phyloP scores from a whole-genome alignment of 2,329 filamentous ascomycete genomes.

The Cladosporium austrohemisphaericum region DNA sequence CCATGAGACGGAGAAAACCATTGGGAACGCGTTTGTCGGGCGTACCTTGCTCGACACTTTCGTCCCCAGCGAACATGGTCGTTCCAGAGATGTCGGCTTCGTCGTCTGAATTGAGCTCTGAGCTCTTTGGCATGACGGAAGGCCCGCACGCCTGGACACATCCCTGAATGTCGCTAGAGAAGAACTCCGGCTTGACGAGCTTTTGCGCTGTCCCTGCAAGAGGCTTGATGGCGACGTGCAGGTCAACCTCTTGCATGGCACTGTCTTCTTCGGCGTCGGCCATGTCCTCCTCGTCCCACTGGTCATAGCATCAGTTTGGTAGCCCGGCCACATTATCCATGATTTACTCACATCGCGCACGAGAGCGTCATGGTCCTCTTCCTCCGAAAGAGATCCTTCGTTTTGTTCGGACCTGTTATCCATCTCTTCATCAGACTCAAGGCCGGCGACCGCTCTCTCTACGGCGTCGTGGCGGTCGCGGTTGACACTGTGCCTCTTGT shows the following conservation, averaged over 20 bases:
- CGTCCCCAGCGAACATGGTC: no score
- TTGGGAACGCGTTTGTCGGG: neutral
- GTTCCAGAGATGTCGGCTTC: no score
- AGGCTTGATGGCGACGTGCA: no score
- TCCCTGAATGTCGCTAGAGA: neutral
- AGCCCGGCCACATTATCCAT: no score
- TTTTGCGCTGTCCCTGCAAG: no score
- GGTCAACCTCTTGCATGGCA: no score
- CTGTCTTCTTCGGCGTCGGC: no score
- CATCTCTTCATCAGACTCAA: neutral
- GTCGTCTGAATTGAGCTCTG: no score
- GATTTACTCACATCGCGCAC: neutral
- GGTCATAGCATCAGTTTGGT: neutral
- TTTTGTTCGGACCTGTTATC: no score
- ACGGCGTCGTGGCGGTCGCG: neutral
- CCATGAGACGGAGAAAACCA: no score
- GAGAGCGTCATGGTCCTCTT: neutral
- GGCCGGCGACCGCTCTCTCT: neutral
- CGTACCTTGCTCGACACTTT: neutral
- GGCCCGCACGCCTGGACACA: neutral
- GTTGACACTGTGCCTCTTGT: slow-evolving; percentile 2
- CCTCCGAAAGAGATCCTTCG: neutral
- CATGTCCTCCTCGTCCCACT: neutral
- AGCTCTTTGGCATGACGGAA: no score
- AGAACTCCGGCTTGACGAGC: no score